phyloP scores from a whole-genome alignment of 2,329 filamentous ascomycete genomes.

The Neofusicoccum ribis region DNA sequence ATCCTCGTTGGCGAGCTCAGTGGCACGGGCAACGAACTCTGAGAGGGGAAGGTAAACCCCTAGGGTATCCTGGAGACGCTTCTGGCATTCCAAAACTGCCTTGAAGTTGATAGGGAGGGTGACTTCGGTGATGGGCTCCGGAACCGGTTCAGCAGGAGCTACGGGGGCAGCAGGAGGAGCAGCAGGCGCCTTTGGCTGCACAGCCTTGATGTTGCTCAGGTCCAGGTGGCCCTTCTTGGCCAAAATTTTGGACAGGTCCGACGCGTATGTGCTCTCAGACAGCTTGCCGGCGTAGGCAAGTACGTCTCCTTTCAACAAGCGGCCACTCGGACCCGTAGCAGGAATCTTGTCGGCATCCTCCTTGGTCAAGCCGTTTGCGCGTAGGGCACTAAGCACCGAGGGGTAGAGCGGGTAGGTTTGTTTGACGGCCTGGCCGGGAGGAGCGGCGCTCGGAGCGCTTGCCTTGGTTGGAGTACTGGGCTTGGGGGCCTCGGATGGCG shows the following conservation, averaged over 20 bases:
- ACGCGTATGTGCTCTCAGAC: slow-evolving; percentile 65
- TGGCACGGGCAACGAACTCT: slow-evolving; percentile 82
- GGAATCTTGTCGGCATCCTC: slow-evolving; percentile 79
- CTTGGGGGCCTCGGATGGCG: slow-evolving; percentile 26
- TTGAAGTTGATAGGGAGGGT: slow-evolving; percentile 76
- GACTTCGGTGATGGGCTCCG: slow-evolving; percentile 57
- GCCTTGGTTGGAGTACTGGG: slow-evolving; percentile 36
- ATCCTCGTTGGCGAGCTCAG: slow-evolving; percentile 83
- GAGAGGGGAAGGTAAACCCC: slow-evolving; percentile 81
- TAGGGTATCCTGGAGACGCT: slow-evolving; percentile 73
- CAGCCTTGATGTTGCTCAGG: slow-evolving; percentile 88
- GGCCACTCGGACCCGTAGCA: slow-evolving; percentile 81
- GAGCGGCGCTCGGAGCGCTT: slow-evolving; percentile 59
- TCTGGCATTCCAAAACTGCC: slow-evolving; percentile 77
- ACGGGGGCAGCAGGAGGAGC: slow-evolving; percentile 38
- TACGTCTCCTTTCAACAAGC: slow-evolving; percentile 92
- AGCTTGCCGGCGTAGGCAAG: slow-evolving; percentile 85
- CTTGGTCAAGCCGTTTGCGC: slow-evolving; percentile 73
- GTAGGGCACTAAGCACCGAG: slow-evolving; percentile 79
- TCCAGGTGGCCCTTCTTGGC: slow-evolving; percentile 80
- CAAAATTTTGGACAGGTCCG: slow-evolving; percentile 69
- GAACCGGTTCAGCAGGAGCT: slow-evolving; percentile 44
- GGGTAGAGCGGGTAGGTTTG: slow-evolving; percentile 75
- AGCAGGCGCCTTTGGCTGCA: slow-evolving; percentile 34
- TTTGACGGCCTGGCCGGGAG: slow-evolving; percentile 55